phyloP scores from a whole-genome alignment of 257 asterid genomes.

The Jasminum sambac region DNA sequence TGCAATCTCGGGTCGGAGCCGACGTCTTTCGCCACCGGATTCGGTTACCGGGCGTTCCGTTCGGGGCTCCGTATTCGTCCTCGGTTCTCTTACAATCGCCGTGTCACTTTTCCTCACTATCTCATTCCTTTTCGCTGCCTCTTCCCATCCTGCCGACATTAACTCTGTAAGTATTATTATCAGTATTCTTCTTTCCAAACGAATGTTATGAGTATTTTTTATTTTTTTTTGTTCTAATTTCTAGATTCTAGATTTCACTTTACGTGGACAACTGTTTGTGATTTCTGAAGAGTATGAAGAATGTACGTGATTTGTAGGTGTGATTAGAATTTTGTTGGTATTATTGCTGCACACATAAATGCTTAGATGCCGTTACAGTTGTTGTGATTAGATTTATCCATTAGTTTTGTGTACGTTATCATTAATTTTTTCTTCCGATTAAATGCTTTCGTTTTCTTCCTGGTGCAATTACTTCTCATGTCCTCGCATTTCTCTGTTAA shows the following conservation, averaged over 20 bases:
- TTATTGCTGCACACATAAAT: background rate
- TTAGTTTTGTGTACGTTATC: slow-evolving; percentile 10
- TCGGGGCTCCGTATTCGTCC: slow-evolving; percentile 33
- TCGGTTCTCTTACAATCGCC: slow-evolving; percentile 42
- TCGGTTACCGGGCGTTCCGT: slow-evolving; percentile 28
- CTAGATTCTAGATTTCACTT: background rate
- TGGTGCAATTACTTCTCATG: slow-evolving; percentile 7
- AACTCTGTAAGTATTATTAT: slow-evolving; percentile 32
- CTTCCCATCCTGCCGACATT: slow-evolving; percentile 48
- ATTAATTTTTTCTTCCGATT: slow-evolving; percentile 12
- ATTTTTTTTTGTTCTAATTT: background rate
- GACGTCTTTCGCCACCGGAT: slow-evolving; percentile 28
- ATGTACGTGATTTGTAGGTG: background rate
- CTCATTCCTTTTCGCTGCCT: slow-evolving; percentile 37
- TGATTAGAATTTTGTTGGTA: background rate
- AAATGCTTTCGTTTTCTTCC: slow-evolving; percentile 5
- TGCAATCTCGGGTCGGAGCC: slow-evolving; percentile 31
- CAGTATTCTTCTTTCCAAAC: background rate
- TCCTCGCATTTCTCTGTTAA: background rate
- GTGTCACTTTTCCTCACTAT: slow-evolving; percentile 38
- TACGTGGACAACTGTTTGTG: background rate
- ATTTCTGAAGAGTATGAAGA: background rate
- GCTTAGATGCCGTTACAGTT: slow-evolving; percentile 32
- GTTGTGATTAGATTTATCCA: slow-evolving; percentile 19
- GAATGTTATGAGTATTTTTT: background rate